phyloP scores from a whole-genome alignment of 106 monocot genomes.

The Acanthochlamys bracteata region DNA sequence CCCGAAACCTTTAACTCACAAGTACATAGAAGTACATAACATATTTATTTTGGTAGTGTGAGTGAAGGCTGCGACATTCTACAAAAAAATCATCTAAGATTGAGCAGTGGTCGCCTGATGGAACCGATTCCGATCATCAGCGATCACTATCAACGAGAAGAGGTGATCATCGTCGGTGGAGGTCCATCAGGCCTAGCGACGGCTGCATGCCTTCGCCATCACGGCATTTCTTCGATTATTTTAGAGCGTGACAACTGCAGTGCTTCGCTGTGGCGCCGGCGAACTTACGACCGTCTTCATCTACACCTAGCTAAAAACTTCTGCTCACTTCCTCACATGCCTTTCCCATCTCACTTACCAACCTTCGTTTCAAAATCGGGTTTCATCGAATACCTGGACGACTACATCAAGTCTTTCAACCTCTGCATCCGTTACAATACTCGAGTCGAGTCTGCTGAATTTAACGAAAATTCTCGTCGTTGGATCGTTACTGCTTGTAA shows the following conservation, averaged over 20 bases:
- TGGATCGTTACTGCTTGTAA: not conserved
- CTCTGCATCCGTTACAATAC: not conserved
- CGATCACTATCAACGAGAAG: too few relatives aligned
- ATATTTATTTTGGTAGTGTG: too few relatives aligned
- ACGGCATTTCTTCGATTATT: slow-evolving; percentile 6
- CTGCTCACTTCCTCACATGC: slow-evolving; percentile 16
- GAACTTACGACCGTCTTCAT: slow-evolving; percentile 17
- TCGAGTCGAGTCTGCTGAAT: slow-evolving; percentile 3
- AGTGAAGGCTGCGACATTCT: too few relatives aligned
- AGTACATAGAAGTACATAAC: too few relatives aligned
- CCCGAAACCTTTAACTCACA: too few relatives aligned
- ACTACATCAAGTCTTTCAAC: slow-evolving; percentile 8
- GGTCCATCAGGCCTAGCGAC: slow-evolving; percentile 15
- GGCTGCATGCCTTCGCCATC: slow-evolving; percentile 16
- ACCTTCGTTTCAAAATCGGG: slow-evolving; percentile 5
- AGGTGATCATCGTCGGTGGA: slow-evolving; percentile 18
- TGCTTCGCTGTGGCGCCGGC: slow-evolving; percentile 9
- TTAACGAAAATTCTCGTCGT: not conserved
- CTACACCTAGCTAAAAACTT: slow-evolving; percentile 22
- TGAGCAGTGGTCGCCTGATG: too few relatives aligned
- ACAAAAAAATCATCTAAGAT: too few relatives aligned
- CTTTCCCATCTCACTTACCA: not conserved
- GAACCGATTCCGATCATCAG: too few relatives aligned
- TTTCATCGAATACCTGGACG: slow-evolving; percentile 15
- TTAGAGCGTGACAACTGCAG: slow-evolving; percentile 13